Evolutionary conservation across 176 grass and related monocot genomes (phyloP).

Genomic region (Secale cereale): DNA sequence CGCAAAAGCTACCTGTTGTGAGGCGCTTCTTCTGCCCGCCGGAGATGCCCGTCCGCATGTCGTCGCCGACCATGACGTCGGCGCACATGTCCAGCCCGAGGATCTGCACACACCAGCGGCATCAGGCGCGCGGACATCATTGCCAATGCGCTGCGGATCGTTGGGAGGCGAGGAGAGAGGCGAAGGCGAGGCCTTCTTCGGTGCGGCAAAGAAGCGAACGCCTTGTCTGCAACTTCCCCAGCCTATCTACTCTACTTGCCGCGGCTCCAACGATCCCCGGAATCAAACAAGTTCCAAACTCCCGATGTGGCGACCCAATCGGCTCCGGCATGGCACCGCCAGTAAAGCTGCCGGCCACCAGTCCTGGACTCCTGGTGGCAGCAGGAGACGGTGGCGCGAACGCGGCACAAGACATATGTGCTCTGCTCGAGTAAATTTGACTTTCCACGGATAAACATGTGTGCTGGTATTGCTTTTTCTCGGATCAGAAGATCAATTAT

Average conservation of each 20-base stretch:
- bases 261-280: background rate
- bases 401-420: background rate
- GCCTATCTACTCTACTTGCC: background rate
- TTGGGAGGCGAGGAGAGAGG: background rate
- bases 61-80: slow-evolving; percentile 83
- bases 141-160: background rate
- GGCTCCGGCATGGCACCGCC: background rate
- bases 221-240: background rate
- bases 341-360: background rate
- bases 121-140: slow-evolving; percentile 5
- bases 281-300: background rate
- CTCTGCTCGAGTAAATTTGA: background rate
- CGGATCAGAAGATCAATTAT: no score
- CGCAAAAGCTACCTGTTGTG: slow-evolving; percentile 57
- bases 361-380: background rate
- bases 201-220: background rate
- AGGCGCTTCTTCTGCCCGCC: slow-evolving; percentile 96
- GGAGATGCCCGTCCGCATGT: slow-evolving; percentile 82
- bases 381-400: background rate
- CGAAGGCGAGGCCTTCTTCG: background rate
- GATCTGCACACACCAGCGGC: slow-evolving; percentile 36
- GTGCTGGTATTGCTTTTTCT: no score
- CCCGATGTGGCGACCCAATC: background rate
- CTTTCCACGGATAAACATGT: background rate
- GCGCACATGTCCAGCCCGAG: slow-evolving; percentile 94